phyloP scores from a whole-genome alignment of 208 protist species.

The Novymonas esmeraldas region DNA sequence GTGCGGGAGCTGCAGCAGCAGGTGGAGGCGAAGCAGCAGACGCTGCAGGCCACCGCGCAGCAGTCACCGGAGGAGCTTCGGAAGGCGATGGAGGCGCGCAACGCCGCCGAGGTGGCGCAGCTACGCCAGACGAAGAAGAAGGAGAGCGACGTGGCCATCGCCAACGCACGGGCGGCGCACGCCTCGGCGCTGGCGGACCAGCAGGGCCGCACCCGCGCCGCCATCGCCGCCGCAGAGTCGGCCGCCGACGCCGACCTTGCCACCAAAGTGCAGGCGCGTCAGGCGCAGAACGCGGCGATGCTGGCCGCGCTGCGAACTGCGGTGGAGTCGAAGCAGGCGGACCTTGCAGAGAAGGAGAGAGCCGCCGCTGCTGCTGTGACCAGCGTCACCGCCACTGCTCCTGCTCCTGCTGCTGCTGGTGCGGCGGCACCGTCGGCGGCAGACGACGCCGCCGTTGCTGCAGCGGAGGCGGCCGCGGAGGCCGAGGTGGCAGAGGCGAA shows the following conservation, averaged over 20 bases:
- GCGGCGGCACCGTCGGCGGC: conserved; percentile 6
- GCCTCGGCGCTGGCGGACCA: conserved; percentile 28
- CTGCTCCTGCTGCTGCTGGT: neutral
- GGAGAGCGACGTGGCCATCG: conserved; percentile 21
- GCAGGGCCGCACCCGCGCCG: conserved; percentile 1
- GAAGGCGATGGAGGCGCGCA: conserved; percentile 27
- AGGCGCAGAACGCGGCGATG: conserved; percentile 18
- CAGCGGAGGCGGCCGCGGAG: conserved; percentile 24
- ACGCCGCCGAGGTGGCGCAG: conserved; percentile 28
- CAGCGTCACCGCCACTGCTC: neutral
- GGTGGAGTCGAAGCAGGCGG: conserved; percentile 20
- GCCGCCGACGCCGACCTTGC: conserved; percentile 6
- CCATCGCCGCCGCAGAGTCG: conserved; percentile 17
- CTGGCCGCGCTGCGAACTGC: conserved; percentile 20
- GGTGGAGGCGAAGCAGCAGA: conserved; percentile 26
- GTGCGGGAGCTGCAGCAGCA: conserved; percentile 26
- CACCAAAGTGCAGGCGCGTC: conserved; percentile 16
- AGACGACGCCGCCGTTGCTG: conserved; percentile 16
- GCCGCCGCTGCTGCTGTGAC: neutral
- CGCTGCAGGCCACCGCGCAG: conserved; percentile 16
- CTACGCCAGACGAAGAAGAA: conserved; percentile 23
- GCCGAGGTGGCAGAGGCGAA: conserved; percentile 19
- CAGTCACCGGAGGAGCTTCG: conserved; percentile 31
- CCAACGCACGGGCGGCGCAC: conserved; percentile 18
- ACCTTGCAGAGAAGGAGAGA: conserved; percentile 20